Evolutionary conservation across 257 asterid genomes (phyloP).

Genomic region (Solanum boliviense): DNA sequence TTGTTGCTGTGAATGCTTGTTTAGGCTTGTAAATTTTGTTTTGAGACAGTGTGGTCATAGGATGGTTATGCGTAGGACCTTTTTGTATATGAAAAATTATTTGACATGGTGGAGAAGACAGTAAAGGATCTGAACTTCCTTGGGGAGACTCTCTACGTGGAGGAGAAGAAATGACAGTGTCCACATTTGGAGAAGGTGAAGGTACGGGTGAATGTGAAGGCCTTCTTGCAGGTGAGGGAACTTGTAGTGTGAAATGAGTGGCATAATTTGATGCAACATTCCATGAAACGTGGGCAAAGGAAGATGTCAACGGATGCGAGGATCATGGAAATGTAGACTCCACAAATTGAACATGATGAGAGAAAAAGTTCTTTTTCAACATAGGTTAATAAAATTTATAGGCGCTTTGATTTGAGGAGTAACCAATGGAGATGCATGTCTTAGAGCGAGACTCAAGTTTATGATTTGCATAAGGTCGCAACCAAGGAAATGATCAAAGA

Average conservation of each 20-base stretch:
- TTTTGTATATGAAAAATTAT: background rate
- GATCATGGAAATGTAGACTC: background rate
- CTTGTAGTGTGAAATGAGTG: background rate
- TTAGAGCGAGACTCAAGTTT: background rate
- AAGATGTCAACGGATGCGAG: too few species aligned
- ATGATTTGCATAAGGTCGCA: background rate
- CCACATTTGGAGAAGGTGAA: background rate
- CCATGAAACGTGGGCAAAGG: background rate
- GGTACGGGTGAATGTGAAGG: background rate
- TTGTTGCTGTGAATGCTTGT: background rate
- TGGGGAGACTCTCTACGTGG: background rate
- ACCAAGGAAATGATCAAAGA: background rate
- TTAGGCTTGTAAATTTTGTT: background rate
- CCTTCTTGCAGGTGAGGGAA: background rate
- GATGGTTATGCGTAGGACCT: background rate
- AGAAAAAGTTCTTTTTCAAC: background rate
- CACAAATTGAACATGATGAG: background rate
- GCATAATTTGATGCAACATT: background rate
- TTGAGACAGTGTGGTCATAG: background rate
- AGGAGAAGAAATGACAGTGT: background rate
- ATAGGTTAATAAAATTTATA: background rate
- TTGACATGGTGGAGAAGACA: background rate
- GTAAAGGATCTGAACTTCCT: background rate
- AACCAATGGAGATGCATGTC: background rate
- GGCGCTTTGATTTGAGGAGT: background rate